These are phyloP conservation scores for Nicotiana sylvestris DNA, from an alignment of 257 asterid genomes.

Conservation along the genomic window DNA sequence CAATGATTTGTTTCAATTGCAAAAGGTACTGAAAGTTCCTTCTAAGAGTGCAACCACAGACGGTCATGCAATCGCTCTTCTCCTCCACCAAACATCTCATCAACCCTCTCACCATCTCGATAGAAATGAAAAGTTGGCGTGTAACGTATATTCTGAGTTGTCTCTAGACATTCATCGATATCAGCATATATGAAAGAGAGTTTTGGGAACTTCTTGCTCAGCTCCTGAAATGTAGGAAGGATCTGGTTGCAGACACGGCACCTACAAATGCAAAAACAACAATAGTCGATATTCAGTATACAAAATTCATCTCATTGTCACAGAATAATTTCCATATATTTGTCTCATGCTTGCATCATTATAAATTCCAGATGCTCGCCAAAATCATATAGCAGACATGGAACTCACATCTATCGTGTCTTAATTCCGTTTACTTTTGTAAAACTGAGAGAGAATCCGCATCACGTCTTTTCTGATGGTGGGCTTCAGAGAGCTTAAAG, in stretches of 20 bases:
- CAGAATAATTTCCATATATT: neutral
- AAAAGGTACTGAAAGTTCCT: neutral
- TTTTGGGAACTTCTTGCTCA: conserved; percentile 65
- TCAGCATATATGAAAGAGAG: conserved; percentile 74
- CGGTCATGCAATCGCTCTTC: conserved; percentile 86
- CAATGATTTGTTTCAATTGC: neutral
- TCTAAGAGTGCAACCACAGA: conserved; percentile 81
- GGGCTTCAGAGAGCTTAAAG: neutral
- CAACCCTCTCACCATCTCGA: conserved; percentile 83
- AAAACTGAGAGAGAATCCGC: too few relatives aligned
- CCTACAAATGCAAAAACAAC: conserved; percentile 34
- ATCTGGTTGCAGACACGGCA: conserved; percentile 77
- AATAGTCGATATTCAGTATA: too few relatives aligned
- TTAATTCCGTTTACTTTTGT: too few relatives aligned
- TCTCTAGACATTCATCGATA: conserved; percentile 90
- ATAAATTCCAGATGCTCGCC: too few relatives aligned
- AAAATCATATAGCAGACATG: neutral
- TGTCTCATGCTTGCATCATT: neutral
- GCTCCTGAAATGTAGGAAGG: conserved; percentile 56
- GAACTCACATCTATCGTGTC: too few relatives aligned
- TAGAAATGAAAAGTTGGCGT: conserved; percentile 86
- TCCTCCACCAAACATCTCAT: conserved; percentile 92
- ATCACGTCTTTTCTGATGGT: neutral
- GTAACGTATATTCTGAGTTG: conserved; percentile 74
- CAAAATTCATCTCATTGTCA: neutral